Base-by-base conservation (phyloP, 139 green algal genomes). In the Asterochloris sp. region DNA sequence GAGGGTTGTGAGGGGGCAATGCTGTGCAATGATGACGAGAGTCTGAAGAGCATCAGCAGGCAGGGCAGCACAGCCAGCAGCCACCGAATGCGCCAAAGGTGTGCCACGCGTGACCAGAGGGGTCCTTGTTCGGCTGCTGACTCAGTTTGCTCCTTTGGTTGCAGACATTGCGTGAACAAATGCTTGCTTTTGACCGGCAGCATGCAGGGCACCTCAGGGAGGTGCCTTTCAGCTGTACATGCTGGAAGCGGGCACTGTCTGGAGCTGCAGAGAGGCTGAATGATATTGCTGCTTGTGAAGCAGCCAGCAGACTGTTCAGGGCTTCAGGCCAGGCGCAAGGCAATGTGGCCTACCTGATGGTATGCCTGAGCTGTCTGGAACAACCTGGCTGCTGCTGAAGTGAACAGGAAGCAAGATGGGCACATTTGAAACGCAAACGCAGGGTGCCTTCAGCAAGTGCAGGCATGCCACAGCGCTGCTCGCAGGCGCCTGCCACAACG, bases 11-110 rank as follows among this genome's bases (percentile, higher is more conserved):
- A 84, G 23, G 76, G 82, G 21, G 82, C 74, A 63, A 28, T 85
- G 60, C 66, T 85, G 23, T 85, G 77, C 78, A 83, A 76, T n/a
- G 78, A 76, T 54, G 78, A 83, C 23, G 78, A 83, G 24, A 83
- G 78, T 29, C 23, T 76, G 38, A 60, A 15, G 16, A 61, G 26
- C 19, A 27, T 62, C 26, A 82, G 78, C 63, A 73, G 78, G 28
- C 15, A 82, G n/a, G 73, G 73, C 28, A 82, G 78, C 28, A 74
- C 73, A 62, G 27, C 62, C 27, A 62, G 26, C 63, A 74, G 78
- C 69, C n/a, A 28, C 19, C 63, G 73, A 2, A 13, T 82, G 12
- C 73, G 69, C 14, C 76, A 80, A 47, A 80, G 23, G 29, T 69
- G 38, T 54, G 38, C 38, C 38, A 54, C 60, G 15, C 60, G 69